Percentiles rank a stretch among this genome's conserved stretches.
Conservation (phyloP, 2,329 filamentous ascomycete species). For the Colletotrichum orchidophilum region DNA sequence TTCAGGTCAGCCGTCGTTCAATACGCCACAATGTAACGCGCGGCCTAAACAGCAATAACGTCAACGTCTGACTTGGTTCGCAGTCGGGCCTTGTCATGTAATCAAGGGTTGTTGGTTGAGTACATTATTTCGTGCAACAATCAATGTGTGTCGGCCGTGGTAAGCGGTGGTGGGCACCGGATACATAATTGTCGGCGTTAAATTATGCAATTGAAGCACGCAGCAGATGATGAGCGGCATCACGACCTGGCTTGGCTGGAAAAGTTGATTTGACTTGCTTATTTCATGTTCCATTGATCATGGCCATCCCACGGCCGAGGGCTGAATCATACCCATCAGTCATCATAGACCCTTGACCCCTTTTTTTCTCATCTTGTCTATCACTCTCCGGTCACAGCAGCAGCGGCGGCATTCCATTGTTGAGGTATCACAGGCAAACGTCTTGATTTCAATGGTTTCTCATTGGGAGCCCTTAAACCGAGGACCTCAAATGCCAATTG, state of each 20-base stretch:
- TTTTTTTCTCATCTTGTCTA: constrained; percentile 1
- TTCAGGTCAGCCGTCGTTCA: background rate
- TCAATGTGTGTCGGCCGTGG: background rate
- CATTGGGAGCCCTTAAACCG: constrained; percentile 49
- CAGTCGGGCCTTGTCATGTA: background rate
- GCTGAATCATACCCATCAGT: constrained; percentile 30
- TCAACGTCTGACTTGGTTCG: background rate
- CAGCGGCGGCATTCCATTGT: constrained; percentile 15
- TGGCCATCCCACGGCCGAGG: constrained; percentile 31
- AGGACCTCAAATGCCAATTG: constrained; percentile 53
- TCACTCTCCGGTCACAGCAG: constrained; percentile 28
- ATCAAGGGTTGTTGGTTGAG: background rate
- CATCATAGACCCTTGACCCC: constrained; percentile 25
- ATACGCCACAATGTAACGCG: background rate
- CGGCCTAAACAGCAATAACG: background rate
- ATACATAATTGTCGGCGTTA: no score
- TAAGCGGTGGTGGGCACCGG: no score
- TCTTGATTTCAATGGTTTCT: constrained; percentile 42
- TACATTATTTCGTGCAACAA: background rate
- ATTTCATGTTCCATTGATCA: constrained; percentile 32
- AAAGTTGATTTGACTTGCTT: constrained; percentile 28
- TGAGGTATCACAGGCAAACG: constrained; percentile 30
- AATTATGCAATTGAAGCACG: no score
- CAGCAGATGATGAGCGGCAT: background rate
- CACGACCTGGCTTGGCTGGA: background rate